Evolutionary conservation across 2,329 filamentous ascomycete genomes (phyloP), one percentile per base, ranked within the genome.

Genomic region (Ascochyta fabae): DNA sequence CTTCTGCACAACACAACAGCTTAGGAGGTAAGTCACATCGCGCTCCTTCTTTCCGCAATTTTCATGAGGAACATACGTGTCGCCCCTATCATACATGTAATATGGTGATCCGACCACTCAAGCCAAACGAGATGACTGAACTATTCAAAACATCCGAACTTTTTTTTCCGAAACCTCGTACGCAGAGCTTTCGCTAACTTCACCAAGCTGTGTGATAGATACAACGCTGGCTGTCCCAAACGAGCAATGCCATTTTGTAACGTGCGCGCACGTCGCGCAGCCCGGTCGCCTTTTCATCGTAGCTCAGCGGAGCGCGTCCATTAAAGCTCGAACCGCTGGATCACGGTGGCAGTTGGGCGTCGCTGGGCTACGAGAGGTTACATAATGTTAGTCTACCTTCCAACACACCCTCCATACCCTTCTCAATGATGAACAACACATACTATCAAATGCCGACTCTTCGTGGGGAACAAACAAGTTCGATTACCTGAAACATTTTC

Each of bases 391-490:
- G 64, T 62, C 41, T 15, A 58, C 41, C 48, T 51, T 19, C n/a
- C 27, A 13, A 41, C 43, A 52, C 16, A 33, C 27, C 43, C 33
- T 38, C n/a, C 41, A 36, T 45, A 41, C 31, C 27, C 29, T 35
- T 39, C 67, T 22, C 60, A 58, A 72, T 69, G 71, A 75, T 75
- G 72, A 75, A 62, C 69, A 74, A 71, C 62, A 53, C 63, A 64
- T 74, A 75, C 71, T 73, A 75, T 75, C 71, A 75, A 75, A 75
- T 75, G 62, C 71, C 71, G 72, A 75, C 71, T 61, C 64, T 61
- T 59, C 56, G 59, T 73, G 72, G 70, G 71, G 71, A 75, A 61
- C 56, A 67, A 71, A 66, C 62, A 68, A 67, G 72, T 74, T 74
- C 72, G 71, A 74, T 75, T 75, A 75, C 72, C 72, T 75, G 72